These are phyloP conservation scores for Fusarium graminum DNA, from an alignment of 2,329 filamentous ascomycete species.

Conservation along the genomic window DNA sequence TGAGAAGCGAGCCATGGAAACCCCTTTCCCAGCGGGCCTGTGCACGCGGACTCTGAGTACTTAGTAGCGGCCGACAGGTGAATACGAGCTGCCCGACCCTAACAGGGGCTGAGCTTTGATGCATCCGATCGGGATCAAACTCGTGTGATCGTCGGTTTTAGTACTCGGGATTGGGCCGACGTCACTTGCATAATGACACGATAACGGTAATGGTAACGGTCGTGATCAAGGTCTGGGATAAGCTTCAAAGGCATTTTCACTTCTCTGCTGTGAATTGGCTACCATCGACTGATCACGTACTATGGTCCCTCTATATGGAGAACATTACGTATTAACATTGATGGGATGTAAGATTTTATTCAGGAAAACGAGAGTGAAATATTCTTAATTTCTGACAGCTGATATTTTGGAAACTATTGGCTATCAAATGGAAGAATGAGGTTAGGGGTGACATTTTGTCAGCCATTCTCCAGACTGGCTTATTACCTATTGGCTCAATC, in stretches of 20 bases:
- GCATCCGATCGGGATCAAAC: background rate
- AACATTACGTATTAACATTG: too few species aligned
- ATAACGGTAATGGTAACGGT: background rate
- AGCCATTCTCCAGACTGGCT: background rate
- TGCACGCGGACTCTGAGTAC: too few species aligned
- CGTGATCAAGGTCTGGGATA: background rate
- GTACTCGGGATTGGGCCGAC: background rate
- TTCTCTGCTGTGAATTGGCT: too few species aligned
- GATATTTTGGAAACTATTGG: background rate
- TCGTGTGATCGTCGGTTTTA: background rate
- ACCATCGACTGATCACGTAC: background rate
- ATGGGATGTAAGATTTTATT: too few species aligned
- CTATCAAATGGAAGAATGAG: background rate
- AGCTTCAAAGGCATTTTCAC: background rate
- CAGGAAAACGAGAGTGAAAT: background rate
- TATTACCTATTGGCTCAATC: background rate
- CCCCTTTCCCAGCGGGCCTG: slow-evolving; percentile 1
- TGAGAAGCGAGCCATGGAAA: background rate
- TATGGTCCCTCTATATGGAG: too few species aligned
- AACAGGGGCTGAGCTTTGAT: background rate
- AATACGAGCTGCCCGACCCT: background rate
- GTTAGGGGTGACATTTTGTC: background rate
- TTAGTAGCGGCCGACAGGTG: background rate
- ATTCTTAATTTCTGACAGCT: background rate
- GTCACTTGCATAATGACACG: background rate